A percentile compares a stretch with the other conserved stretches of the same genome.
These are phyloP conservation scores for Castanea crenata DNA, from an alignment of 306 rosid species.

Conservation along the genomic window DNA sequence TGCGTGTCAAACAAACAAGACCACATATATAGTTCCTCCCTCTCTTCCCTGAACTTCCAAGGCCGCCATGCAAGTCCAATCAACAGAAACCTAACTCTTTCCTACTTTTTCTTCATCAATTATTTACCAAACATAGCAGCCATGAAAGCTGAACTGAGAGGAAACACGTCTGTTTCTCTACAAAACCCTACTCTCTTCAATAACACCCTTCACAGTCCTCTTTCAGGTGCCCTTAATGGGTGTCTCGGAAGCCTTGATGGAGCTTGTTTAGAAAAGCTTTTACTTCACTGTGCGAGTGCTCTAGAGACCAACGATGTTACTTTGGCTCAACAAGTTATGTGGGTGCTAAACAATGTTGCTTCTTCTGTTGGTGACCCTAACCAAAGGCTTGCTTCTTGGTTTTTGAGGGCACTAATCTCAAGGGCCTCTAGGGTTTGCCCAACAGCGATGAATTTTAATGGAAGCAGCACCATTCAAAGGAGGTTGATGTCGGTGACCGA, in stretches of 20 bases:
- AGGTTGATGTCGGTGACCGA: constrained; percentile 81
- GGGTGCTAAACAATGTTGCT: constrained; percentile 96
- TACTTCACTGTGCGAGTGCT: constrained; percentile 83
- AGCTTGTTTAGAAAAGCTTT: constrained; percentile 82
- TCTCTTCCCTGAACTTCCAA: not conserved
- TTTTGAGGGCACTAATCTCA: constrained; percentile 79
- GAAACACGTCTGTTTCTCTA: constrained; percentile 51
- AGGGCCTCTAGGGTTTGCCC: constrained; percentile 80
- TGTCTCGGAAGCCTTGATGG: constrained; percentile 90
- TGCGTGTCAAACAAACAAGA: constrained; percentile 9
- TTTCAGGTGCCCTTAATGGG: constrained; percentile 67
- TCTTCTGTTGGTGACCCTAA: constrained; percentile 83
- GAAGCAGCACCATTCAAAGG: constrained; percentile 42
- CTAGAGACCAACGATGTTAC: constrained; percentile 86
- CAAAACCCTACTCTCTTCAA: constrained; percentile 56
- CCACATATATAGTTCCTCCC: not conserved
- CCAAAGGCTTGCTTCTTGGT: constrained; percentile 89
- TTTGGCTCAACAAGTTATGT: constrained; percentile 94
- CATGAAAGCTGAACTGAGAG: constrained; percentile 76
- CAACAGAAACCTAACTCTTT: not conserved
- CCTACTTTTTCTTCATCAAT: not conserved
- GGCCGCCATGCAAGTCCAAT: constrained; percentile 36
- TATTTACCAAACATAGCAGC: not conserved
- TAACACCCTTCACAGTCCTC: constrained; percentile 36
- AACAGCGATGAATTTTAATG: constrained; percentile 42